Conservation (phyloP, 768 basidiomycete species). For the Galerina sulciceps region DNA sequence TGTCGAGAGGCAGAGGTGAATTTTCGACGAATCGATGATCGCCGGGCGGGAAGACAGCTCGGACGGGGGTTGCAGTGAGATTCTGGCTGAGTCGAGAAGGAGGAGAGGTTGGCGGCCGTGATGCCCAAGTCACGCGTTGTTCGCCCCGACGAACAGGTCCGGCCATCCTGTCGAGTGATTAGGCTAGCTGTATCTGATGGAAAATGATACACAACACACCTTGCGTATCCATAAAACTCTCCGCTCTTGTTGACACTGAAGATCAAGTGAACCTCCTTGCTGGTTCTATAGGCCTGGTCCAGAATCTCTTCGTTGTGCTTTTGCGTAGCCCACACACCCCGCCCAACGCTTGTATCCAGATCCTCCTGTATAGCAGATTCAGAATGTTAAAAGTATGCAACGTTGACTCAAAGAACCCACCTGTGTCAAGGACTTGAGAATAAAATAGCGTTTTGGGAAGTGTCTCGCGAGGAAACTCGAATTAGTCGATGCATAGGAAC, state of each 20-base stretch:
- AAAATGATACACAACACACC: slow-evolving; percentile 42
- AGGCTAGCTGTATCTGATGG: background rate
- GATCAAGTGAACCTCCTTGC: slow-evolving; percentile 84
- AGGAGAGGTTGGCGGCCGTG: slow-evolving; percentile 27
- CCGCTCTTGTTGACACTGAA: slow-evolving; percentile 95
- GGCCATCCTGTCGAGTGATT: slow-evolving; percentile 58
- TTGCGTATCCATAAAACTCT: slow-evolving; percentile 93
- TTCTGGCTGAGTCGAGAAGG: background rate
- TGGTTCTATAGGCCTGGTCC: slow-evolving; percentile 93
- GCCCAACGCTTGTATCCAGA: slow-evolving; percentile 78
- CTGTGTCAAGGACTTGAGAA: slow-evolving; percentile 85
- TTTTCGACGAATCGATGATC: slow-evolving; percentile 43
- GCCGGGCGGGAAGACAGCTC: slow-evolving; percentile 38
- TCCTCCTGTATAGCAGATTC: slow-evolving; percentile 53
- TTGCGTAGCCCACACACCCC: slow-evolving; percentile 91
- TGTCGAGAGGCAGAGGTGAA: slow-evolving; percentile 43
- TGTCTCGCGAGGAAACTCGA: slow-evolving; percentile 77
- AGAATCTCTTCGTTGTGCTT: slow-evolving; percentile 89
- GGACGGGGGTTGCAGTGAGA: background rate
- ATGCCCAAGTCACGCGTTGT: slow-evolving; percentile 61
- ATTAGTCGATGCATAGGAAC: slow-evolving; percentile 79
- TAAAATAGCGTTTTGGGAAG: slow-evolving; percentile 92
- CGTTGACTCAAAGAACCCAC: slow-evolving; percentile 40
- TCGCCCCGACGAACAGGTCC: slow-evolving; percentile 62
- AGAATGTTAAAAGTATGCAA: slow-evolving; percentile 1